Evolutionary conservation across 2,329 filamentous ascomycete species (phyloP).

Genomic region (Clonostachys solani): DNA sequence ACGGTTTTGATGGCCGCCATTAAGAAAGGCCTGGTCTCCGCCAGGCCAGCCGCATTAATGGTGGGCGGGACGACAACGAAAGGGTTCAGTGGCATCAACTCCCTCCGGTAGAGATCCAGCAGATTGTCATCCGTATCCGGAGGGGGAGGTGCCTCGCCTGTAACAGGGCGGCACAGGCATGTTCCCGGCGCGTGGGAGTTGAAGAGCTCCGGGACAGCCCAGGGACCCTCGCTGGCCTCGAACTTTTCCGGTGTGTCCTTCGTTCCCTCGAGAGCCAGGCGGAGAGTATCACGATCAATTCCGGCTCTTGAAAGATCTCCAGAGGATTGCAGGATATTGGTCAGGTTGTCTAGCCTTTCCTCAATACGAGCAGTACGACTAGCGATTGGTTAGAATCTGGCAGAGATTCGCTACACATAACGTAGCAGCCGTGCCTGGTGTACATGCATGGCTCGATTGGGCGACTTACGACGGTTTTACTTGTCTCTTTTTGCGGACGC

Average conservation of each 20-base stretch:
- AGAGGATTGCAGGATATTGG: conserved; percentile 39
- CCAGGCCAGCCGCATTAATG: conserved; percentile 28
- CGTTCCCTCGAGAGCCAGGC: neutral
- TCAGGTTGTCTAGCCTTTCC: conserved; percentile 41
- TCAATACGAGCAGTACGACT: conserved; percentile 46
- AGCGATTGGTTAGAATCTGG: neutral
- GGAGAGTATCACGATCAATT: neutral
- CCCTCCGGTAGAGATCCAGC: conserved; percentile 35
- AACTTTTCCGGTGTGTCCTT: neutral
- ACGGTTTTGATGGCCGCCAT: conserved; percentile 46
- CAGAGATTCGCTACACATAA: too few relatives aligned
- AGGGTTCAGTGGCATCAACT: conserved; percentile 37
- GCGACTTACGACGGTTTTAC: conserved; percentile 43
- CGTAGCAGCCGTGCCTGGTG: too few relatives aligned
- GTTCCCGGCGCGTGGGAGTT: conserved; percentile 39
- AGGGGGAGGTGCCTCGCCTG: conserved; percentile 28
- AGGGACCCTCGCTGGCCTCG: conserved; percentile 4
- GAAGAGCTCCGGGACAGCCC: conserved; percentile 33
- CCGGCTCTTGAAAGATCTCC: conserved; percentile 21
- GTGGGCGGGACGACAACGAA: conserved; percentile 38
- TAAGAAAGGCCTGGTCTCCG: conserved; percentile 37
- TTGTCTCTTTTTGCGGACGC: conserved; percentile 46
- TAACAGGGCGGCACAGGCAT: conserved; percentile 41
- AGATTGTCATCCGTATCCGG: conserved; percentile 41
- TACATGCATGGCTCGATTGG: neutral